Percentiles rank a stretch among this genome's conserved stretches.
Conservation (phyloP, 1,139 yeast species). For the Hyphopichia pseudoburtonii region DNA sequence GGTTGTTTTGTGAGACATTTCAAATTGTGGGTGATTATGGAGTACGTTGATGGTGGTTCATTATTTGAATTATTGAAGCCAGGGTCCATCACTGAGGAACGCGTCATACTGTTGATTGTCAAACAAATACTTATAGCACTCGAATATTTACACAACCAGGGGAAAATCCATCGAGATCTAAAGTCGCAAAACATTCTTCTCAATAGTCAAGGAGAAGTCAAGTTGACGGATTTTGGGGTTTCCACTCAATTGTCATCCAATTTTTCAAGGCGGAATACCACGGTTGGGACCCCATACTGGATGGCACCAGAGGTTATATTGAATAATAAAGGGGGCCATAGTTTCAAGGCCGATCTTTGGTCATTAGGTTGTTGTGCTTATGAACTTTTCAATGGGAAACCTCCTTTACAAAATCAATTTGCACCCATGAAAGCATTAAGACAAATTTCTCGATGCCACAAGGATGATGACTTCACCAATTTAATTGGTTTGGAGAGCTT, state of each 20-base stretch:
- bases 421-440: slow-evolving; percentile 77
- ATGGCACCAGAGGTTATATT: slow-evolving; percentile 97
- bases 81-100: slow-evolving; percentile 52
- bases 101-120: slow-evolving; percentile 55
- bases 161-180: slow-evolving; percentile 83
- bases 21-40: slow-evolving; percentile 87
- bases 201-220: slow-evolving; percentile 72
- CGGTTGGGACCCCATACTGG: slow-evolving; percentile 99
- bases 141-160: slow-evolving; percentile 68
- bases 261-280: slow-evolving; percentile 77
- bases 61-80: slow-evolving; percentile 65
- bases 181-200: slow-evolving; percentile 81
- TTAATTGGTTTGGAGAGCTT: slow-evolving; percentile 29
- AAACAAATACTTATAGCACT: slow-evolving; percentile 67
- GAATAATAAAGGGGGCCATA: slow-evolving; percentile 75
- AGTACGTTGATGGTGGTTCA: slow-evolving; percentile 82
- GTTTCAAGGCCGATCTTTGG: slow-evolving; percentile 92
- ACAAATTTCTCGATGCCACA: slow-evolving; percentile 41
- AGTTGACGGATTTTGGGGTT: slow-evolving; percentile 95
- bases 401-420: slow-evolving; percentile 71
- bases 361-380: slow-evolving; percentile 89
- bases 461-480: slow-evolving; percentile 32
- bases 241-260: slow-evolving; percentile 84
- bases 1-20: slow-evolving; percentile 82
- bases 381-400: slow-evolving; percentile 79